These are phyloP conservation scores for Boletus edulis DNA, from an alignment of 768 basidiomycete genomes.

Conservation along the genomic window DNA sequence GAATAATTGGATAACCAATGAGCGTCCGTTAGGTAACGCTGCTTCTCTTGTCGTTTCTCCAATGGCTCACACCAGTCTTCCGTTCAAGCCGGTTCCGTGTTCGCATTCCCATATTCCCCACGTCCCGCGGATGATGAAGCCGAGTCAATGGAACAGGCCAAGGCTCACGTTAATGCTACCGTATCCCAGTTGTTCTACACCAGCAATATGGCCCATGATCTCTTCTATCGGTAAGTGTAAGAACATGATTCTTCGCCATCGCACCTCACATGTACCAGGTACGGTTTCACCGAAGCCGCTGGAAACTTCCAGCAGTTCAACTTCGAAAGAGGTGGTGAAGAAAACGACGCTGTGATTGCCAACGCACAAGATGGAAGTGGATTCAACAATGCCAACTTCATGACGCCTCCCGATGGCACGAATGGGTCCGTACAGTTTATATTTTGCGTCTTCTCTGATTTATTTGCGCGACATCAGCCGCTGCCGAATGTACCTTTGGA, in stretches of 20 bases:
- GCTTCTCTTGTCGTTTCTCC: background rate
- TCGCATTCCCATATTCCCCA: constrained; percentile 79
- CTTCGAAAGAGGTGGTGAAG: constrained; percentile 85
- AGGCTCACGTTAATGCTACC: constrained; percentile 82
- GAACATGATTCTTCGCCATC: background rate
- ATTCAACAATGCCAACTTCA: constrained; percentile 91
- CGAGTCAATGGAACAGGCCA: constrained; percentile 69
- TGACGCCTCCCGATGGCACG: constrained; percentile 81
- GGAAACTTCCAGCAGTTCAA: constrained; percentile 99
- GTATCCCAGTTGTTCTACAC: constrained; percentile 91
- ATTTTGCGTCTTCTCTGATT: background rate
- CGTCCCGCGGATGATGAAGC: constrained; percentile 43
- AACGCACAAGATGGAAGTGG: constrained; percentile 96
- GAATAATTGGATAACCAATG: constrained; percentile 65
- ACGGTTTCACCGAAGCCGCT: constrained; percentile 87
- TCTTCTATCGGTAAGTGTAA: constrained; percentile 62
- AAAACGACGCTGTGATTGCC: constrained; percentile 87
- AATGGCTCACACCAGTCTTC: background rate
- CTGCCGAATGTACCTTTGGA: constrained; percentile 98
- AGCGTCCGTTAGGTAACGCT: constrained; percentile 61
- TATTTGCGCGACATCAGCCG: constrained; percentile 33
- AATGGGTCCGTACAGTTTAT: constrained; percentile 48
- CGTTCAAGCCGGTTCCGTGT: constrained; percentile 31
- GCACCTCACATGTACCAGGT: constrained; percentile 40
- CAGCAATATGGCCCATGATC: constrained; percentile 74